Evolutionary conservation across 2,329 filamentous ascomycete genomes (phyloP), one percentile per base, ranked within the genome.

Genomic region (Exserohilum rostratum): DNA sequence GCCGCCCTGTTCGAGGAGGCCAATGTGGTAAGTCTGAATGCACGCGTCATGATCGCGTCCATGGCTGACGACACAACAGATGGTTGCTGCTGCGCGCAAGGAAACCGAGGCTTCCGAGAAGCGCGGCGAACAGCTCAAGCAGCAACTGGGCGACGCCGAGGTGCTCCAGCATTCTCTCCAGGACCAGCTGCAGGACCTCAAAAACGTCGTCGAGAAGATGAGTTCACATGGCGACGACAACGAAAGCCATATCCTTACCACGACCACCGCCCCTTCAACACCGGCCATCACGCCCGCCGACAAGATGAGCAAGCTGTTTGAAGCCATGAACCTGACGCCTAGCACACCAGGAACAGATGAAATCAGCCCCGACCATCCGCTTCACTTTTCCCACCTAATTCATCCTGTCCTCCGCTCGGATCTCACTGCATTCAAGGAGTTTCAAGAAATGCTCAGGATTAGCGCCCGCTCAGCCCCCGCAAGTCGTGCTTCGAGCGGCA

Each of bases 1-100:
- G 87, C 91, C 1, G 92, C 91, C 25, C 83, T 99, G n/a, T 99
- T 99, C 60, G 92, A 98, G 72, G 93, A 99, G 80, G 95, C 95
- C 45, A 98, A 99, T 78, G 93, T 90, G 76, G 85, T 87, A 72
- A 55, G 77, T 72, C 42, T 6, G 43, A 31, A 33, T 30, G 12
- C 37, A 3, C 33, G 25, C 20, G 3, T 6, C 34, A 18, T 3
- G 35, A 2, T 7, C n/a, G 39, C 25, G 25, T 35, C 5, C 9
- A 15, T 9, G 29, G 10, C 38, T 48, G 20, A 46, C 25, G 7
- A 25, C 1, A 34, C 35, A 58, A 33, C 59, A 87, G 82, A 98
- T 99, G 93, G 95, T 99, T 47, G 90, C 93, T 35, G 87, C 86
- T 13, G 93, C 93, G 33, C 91, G 96, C 57, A 87, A 85, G 60